Evolutionary conservation across 352 stramenopile species (phyloP), one percentile per base, ranked within the genome.

Genomic region (Pythium sp.): DNA sequence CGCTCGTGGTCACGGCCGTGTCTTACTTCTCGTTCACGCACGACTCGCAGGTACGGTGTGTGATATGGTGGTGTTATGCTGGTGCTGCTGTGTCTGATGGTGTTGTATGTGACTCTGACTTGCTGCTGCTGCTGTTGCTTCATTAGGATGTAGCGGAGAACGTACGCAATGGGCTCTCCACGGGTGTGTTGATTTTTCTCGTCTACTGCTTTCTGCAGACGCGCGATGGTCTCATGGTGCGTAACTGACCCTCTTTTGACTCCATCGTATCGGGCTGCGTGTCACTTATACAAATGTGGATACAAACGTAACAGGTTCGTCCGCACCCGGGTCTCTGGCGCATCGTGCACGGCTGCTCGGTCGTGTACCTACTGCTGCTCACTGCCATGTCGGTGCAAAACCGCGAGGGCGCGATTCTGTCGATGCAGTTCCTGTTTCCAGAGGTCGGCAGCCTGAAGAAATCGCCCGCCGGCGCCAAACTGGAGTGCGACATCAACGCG

Each of bases 171-270:
- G 87, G 78, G 3, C 49, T 92, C 32, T 82, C 76, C 47, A 75
- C 87, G n/a, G 82, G 76, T n/a, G 76, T 86, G 61, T 67, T 92
- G 15, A 84, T 93, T 62, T 95, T 95, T 62, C 75, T 95, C 9
- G 81, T 92, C 43, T 95, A 95, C 72, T 95, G 87, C 72, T 95
- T 95, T 65, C 57, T 95, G 62, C 87, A 95, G 61, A 92, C 86
- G 14, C 75, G 84, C 34, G 87, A 95, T 64, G 82, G 83, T 4
- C 78, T 95, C 49, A 87, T 95, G 79, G 76, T 93, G 68, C 74
- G 82, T 5, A 58, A 41, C 15, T 14, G 22, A 18, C 36, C 9
- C 36, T 12, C 36, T 43, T 18, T 43, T 43, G 36, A 43, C 9
- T 43, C 36, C 15, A 11, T 18, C 12, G 9, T 43, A 43, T 11